Evolutionary conservation across 169 alveolate species (phyloP), one percentile per base, ranked within the genome.

Genomic region (Eimeria falciformis): DNA sequence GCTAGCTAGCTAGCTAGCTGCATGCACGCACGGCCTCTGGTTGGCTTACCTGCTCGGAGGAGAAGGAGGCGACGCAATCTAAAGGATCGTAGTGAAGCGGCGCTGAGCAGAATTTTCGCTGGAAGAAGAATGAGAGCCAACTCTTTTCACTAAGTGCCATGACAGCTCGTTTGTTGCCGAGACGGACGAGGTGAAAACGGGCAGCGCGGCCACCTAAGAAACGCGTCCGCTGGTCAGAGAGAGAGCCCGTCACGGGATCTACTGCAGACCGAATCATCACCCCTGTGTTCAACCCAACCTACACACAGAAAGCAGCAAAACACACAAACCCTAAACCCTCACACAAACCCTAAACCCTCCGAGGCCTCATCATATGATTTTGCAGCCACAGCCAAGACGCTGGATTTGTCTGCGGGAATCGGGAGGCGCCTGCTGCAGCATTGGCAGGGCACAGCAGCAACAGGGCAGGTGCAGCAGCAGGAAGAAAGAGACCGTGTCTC

Each of bases 211-310:
- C 97, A 4, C 99, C 99, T 55, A 98, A 91, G 93, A 96, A 98
- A 75, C 99, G 21, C 11, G 99, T 96, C 90, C 99, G 97, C 75
- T 98, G 98, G 86, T 98, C 99, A 33, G 98, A 95, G n/a, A 98
- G 97, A n/a, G 98, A 95, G 14, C 99, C 99, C 6, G 98, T 96
- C 4, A 97, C 95, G 27, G 97, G 87, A 93, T 98, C 99, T 25
- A 99, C 97, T 23, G 96, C 95, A 77, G 99, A 97, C 84, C 99
- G 96, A 2, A 99, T 95, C 93, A 98, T 94, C 18, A 98, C 98
- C 0, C 99, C 99, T 85, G 98, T 98, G 37, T 96, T 97, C 83
- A 98, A 96, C 7, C 99, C 99, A n/a, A 99, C 98, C 79, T 96
- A 97, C 92, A 98, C 93, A 29, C 29, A 29, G 4, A 33, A 2